These are phyloP conservation scores for Stenogyne calaminthoides DNA, from an alignment of 305 asterid genomes.

Conservation along the genomic window DNA sequence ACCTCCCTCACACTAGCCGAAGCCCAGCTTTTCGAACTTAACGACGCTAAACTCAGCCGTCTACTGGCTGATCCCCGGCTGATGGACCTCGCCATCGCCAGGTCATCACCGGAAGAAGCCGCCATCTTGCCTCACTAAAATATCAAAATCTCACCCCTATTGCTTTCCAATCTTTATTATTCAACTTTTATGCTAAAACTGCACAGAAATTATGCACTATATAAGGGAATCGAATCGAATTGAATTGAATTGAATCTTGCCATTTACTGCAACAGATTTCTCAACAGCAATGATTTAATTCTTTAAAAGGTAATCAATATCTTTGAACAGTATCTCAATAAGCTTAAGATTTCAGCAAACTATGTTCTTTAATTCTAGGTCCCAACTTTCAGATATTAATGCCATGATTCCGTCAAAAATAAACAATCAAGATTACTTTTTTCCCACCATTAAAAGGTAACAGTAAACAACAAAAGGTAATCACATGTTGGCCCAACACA, in stretches of 20 bases:
- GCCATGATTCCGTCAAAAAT: background rate
- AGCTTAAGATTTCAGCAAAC: conserved; percentile 37
- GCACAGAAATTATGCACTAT: conserved; percentile 22
- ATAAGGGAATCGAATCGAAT: conserved; percentile 11
- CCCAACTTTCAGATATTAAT: background rate
- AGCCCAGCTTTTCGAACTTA: conserved; percentile 74
- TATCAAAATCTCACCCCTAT: background rate
- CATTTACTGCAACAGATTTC: background rate
- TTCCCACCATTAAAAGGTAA: conserved; percentile 2
- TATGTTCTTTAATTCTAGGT: background rate
- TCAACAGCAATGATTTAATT: conserved; percentile 14
- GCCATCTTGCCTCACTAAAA: conserved; percentile 38
- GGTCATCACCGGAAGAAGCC: conserved; percentile 47
- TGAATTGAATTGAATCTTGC: conserved; percentile 1
- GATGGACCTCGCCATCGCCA: conserved; percentile 49
- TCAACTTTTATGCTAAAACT: conserved; percentile 24
- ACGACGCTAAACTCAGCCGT: conserved; percentile 57
- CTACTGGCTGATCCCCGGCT: conserved; percentile 61
- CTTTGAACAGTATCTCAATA: background rate
- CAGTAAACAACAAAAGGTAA: background rate
- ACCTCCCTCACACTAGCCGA: conserved; percentile 80
- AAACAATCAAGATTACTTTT: background rate
- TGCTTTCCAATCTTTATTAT: background rate
- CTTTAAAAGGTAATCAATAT: background rate
- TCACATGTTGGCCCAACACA: background rate